These are phyloP conservation scores for Dactylellina sp. DNA, from an alignment of 2,329 filamentous ascomycete species.

Conservation along the genomic window DNA sequence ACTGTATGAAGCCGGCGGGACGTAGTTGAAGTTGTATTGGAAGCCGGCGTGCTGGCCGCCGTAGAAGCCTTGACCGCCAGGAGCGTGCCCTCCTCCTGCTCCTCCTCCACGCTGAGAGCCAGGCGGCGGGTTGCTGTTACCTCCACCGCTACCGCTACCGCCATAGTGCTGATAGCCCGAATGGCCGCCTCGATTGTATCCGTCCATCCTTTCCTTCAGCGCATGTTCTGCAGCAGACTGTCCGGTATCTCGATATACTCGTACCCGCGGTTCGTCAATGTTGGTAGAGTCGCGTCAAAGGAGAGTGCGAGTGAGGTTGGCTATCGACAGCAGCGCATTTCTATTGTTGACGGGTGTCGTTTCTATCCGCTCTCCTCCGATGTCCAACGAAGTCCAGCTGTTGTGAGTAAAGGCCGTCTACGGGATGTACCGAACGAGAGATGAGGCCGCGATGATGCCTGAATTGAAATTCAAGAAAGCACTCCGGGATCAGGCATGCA, in stretches of 20 bases:
- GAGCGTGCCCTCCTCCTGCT: conserved; percentile 2
- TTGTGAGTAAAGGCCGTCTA: background rate
- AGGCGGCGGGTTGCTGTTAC: background rate
- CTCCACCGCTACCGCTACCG: conserved; percentile 17
- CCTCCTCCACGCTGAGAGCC: background rate
- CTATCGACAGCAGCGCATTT: conserved; percentile 26
- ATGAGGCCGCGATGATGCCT: conserved; percentile 14
- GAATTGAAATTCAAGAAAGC: conserved; percentile 5
- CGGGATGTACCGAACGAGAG: background rate
- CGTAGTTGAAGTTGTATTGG: conserved; percentile 53
- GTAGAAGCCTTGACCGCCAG: conserved; percentile 34
- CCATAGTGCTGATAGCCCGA: conserved; percentile 28
- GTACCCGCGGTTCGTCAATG: background rate
- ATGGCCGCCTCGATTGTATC: conserved; percentile 44
- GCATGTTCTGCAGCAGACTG: background rate
- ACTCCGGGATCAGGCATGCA: background rate
- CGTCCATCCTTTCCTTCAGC: conserved; percentile 31
- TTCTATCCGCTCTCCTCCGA: conserved; percentile 21
- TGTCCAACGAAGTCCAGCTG: background rate
- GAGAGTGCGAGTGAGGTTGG: background rate
- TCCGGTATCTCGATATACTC: conserved; percentile 1
- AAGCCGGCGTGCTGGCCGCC: conserved; percentile 44
- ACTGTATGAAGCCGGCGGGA: conserved; percentile 40
- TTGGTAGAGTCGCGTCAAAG: conserved; percentile 9
- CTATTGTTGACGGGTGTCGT: background rate